Evolutionary conservation across 2,329 filamentous ascomycete genomes (phyloP), one percentile per base, ranked within the genome.

Genomic region (Ophiostoma himal-ulmi): DNA sequence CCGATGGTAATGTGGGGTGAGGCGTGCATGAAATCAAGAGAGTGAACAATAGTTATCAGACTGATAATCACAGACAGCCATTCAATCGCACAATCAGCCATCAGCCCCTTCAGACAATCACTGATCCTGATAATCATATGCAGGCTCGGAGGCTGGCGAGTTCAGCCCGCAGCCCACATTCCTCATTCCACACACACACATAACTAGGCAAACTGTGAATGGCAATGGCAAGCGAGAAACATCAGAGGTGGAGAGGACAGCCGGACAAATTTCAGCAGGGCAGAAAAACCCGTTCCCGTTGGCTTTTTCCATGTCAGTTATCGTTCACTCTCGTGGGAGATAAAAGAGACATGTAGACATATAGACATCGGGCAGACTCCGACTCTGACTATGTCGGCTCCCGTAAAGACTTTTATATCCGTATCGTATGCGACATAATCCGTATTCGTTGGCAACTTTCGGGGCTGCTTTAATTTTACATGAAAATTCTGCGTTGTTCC

Each of bases 211-310:
- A 7, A 39, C 69, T 68, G 54, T 54, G 30, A 65, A 22, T 64
- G 39, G 54, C 39, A 64, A 54, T 20, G 39, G 20, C 69, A 70
- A 70, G 69, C 66, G 69, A 70, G 34, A 17, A 65, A n/a, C 30
- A 68, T 48, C 54, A 44, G 39, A 34, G 34, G 41, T 34, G 57
- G 60, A 20, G 41, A 62, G 52, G 14, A 34, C 26, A 62, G 54
- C 57, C 26, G 26, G 57, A 34, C 11, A 20, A 30, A 14, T 20
- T n/a, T 26, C 8, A 30, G 22, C 22, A 57, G 26, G 57, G 57
- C 26, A 36, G 26, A 62, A 54, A 4, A n/a, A 5, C 37, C 37
- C 3, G 8, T 10, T 3, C 10, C 10, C 37, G 10, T 39, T 39
- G 37, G 13, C 37, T 39, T 39, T 39, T 8, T 39, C 7, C 14